phyloP scores from a whole-genome alignment of 225 moss, liverwort and hornwort species.

The Straminergon stramineum region DNA sequence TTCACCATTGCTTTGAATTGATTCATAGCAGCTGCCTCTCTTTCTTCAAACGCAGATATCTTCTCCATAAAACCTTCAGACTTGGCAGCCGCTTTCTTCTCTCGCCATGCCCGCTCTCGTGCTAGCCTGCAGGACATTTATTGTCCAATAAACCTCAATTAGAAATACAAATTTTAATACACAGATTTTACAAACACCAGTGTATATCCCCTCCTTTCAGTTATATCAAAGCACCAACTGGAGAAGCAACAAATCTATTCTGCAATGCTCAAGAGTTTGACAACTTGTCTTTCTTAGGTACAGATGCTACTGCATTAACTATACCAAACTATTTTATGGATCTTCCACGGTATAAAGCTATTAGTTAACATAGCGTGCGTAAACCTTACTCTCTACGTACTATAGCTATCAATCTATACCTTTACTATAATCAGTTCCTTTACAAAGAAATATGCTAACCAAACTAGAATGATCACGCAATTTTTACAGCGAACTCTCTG shows the following conservation, averaged over 20 bases:
- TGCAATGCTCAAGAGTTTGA: background rate
- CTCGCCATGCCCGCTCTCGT: slow-evolving; percentile 64
- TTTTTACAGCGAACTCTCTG: background rate
- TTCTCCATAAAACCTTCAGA: slow-evolving; percentile 58
- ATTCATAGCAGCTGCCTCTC: slow-evolving; percentile 78
- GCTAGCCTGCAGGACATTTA: slow-evolving; percentile 37
- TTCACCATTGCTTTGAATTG: slow-evolving; percentile 74
- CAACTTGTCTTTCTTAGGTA: background rate
- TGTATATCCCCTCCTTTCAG: background rate
- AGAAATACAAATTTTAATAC: background rate
- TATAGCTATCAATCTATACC: background rate
- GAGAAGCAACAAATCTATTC: background rate
- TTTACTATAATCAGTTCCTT: background rate
- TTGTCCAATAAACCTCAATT: background rate
- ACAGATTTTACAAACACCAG: background rate
- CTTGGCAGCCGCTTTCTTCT: slow-evolving; percentile 59
- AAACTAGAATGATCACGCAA: background rate
- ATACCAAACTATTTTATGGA: background rate
- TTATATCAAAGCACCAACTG: background rate
- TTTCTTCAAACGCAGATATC: slow-evolving; percentile 56
- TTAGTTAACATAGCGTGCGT: background rate
- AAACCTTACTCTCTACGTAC: background rate
- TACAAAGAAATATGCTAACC: background rate
- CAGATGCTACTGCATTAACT: background rate
- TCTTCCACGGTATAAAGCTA: background rate